phyloP scores from a whole-genome alignment of 2,329 filamentous ascomycete genomes.

The Colletotrichum sp. region DNA sequence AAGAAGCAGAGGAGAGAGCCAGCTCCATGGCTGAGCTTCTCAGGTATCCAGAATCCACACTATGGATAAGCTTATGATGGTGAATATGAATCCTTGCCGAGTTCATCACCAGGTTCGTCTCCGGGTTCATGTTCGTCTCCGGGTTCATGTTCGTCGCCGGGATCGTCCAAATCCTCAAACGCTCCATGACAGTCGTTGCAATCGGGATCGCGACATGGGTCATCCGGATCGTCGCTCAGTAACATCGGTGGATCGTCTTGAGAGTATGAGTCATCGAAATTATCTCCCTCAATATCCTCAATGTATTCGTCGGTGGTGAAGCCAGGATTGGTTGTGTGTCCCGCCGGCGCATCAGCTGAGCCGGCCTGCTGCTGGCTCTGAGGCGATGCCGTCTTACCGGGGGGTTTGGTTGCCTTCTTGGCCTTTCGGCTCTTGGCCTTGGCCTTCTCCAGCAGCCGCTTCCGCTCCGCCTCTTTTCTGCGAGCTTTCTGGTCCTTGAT shows the following conservation, averaged over 20 bases:
- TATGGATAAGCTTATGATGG: not conserved
- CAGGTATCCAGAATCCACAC: not conserved
- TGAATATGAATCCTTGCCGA: not conserved
- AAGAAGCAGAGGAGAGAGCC: not conserved
- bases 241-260: constrained; percentile 14
- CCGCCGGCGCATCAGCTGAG: constrained; percentile 26
- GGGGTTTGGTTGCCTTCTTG: constrained; percentile 78
- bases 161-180: not conserved
- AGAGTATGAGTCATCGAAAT: constrained; percentile 3
- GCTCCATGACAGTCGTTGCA: not conserved
- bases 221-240: constrained; percentile 19
- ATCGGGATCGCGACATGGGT: not conserved
- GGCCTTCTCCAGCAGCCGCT: constrained; percentile 85
- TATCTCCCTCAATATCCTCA: not conserved
- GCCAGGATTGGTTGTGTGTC: constrained; percentile 44
- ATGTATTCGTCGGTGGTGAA: constrained; percentile 36
- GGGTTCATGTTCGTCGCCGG: not conserved
- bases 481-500: constrained; percentile 89
- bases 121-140: not conserved
- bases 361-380: constrained; percentile 28
- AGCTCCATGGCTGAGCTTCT: not conserved
- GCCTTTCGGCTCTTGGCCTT: constrained; percentile 92
- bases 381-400: constrained; percentile 44
- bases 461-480: constrained; percentile 85
- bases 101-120: not conserved